Evolutionary conservation across 805 yeast species (phyloP).

Genomic region (Debaryomyces maramus): DNA sequence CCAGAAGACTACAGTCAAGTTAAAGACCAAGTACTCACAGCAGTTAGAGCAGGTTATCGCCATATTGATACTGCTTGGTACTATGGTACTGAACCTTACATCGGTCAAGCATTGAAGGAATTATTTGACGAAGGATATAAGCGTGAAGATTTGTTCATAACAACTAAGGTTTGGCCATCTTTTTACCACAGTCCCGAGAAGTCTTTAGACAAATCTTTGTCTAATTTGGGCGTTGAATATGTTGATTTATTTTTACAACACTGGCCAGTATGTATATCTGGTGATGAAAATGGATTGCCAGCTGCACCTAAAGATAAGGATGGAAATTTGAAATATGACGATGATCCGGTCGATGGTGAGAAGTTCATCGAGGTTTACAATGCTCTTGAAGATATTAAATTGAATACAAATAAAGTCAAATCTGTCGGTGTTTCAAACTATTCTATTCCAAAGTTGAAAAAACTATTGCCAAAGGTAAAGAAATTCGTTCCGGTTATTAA

Average conservation of each 20-base stretch:
- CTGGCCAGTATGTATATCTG: constrained; percentile 48
- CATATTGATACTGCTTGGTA: constrained; percentile 56
- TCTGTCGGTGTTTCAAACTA: constrained; percentile 40
- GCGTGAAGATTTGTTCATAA: constrained; percentile 45
- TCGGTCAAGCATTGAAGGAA: constrained; percentile 49
- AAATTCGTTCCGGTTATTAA: constrained; percentile 30
- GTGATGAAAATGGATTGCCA: constrained; percentile 42
- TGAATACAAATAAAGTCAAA: constrained; percentile 29
- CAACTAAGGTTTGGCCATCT: constrained; percentile 47
- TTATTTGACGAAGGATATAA: constrained; percentile 48
- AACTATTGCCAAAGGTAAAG: constrained; percentile 24
- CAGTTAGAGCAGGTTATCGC: constrained; percentile 46
- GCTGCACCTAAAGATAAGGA: constrained; percentile 34
- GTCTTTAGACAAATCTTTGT: constrained; percentile 42
- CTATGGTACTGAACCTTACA: constrained; percentile 44
- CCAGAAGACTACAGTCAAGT: constrained; percentile 31
- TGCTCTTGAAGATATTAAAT: constrained; percentile 27
- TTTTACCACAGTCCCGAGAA: constrained; percentile 39
- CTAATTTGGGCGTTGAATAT: constrained; percentile 43
- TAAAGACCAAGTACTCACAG: constrained; percentile 34
- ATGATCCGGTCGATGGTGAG: constrained; percentile 34
- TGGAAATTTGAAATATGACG: constrained; percentile 35
- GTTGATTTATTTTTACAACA: constrained; percentile 49
- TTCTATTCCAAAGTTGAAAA: constrained; percentile 26
- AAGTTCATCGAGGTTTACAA: constrained; percentile 32